These are phyloP conservation scores for Spizellomyces punctatus DNA, from an alignment of 192 early-diverging fungal species.

Conservation along the genomic window DNA sequence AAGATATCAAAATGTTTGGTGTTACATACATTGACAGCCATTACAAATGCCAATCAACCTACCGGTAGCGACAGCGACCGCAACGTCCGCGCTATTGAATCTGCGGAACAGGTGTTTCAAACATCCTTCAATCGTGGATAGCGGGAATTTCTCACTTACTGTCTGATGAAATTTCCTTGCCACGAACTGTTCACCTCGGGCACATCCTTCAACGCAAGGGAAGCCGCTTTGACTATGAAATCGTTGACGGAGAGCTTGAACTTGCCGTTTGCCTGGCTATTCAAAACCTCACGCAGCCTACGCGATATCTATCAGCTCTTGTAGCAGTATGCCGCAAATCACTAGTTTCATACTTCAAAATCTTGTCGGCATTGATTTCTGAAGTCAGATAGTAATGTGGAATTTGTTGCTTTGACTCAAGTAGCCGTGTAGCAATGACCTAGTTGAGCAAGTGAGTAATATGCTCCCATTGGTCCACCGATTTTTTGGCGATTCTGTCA, in stretches of 20 bases:
- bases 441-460: neutral
- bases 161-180: slow-evolving; percentile 87
- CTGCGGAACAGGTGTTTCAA: slow-evolving; percentile 28
- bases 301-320: neutral
- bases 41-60: neutral
- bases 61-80: slow-evolving; percentile 93
- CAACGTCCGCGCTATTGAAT: slow-evolving; percentile 90
- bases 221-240: slow-evolving; percentile 95
- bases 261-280: slow-evolving; percentile 79
- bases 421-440: slow-evolving; percentile 58
- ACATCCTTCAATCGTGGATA: neutral
- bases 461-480: neutral
- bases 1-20: neutral
- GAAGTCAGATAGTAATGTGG: slow-evolving; percentile 72
- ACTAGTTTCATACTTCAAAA: slow-evolving; percentile 45
- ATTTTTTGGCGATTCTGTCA: neutral
- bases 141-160: slow-evolving; percentile 51
- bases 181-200: slow-evolving; percentile 93
- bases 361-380: slow-evolving; percentile 86
- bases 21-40: too few relatives aligned
- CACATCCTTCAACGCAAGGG: slow-evolving; percentile 83
- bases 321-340: slow-evolving; percentile 6
- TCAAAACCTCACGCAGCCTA: slow-evolving; percentile 83
- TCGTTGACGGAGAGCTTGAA: slow-evolving; percentile 99
- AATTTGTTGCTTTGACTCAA: slow-evolving; percentile 56